Evolutionary conservation across 2,329 filamentous ascomycete species (phyloP), one percentile per base, ranked within the genome.

Genomic region (Neocucurbitaria cava): DNA sequence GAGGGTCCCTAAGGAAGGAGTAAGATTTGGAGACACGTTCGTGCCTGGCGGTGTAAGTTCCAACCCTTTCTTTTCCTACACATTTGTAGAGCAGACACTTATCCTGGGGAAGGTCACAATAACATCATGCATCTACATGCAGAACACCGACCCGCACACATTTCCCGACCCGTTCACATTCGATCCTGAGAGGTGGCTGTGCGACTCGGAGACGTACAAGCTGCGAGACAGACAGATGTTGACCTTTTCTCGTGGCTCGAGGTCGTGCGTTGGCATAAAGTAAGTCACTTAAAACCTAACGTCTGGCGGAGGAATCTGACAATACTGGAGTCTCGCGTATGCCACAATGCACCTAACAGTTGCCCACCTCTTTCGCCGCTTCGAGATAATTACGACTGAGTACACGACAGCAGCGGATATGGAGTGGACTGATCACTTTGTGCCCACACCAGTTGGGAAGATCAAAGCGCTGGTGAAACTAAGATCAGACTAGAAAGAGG

Each of bases 391-490:
- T 15, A 60, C 59, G 18, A 50, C 39, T 15, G 59, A 54, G 20
- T 52, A 58, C 40, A 60, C 54, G 23, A 60, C 59, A 15, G 57
- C 47, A 15, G 17, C 30, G 13, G 57, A 62, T 54, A 60, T 60
- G 54, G 54, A 59, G 15, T 61, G 60, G 55, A 58, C 44, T 11
- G 52, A 63, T 44, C 35, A 50, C 6, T 61, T 63, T 40, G 57
- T 63, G 39, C 46, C 60, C 1, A 33, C 36, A 40, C 28, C 52
- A 17, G 20, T 47, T 28, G 54, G 57, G 11, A 49, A 49, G 23
- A 56, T 61, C 18, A 61, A 53, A 43, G 60, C 54, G 3, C 24
- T 54, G 18, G 52, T 59, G 21, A 55, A 43, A 50, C 20, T 53
- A 17, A 46, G 59, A 20, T 39, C 51, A 13, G 52, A 60, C 7